phyloP scores from a whole-genome alignment of 768 basidiomycete genomes.

The Tricholoma saponaceum region DNA sequence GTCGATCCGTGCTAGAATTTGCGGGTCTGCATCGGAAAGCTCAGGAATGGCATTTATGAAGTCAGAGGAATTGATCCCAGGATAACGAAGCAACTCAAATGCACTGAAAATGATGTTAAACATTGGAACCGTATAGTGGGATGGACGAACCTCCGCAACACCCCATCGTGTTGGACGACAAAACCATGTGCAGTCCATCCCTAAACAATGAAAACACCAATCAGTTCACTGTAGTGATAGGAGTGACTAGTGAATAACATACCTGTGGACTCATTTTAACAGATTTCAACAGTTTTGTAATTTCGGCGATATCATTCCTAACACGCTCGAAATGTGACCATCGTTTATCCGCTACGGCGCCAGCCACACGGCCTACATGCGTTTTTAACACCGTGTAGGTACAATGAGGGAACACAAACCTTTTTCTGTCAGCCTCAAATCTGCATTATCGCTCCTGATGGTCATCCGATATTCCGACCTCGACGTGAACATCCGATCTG shows the following conservation, averaged over 20 bases:
- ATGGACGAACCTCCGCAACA: conserved; percentile 33
- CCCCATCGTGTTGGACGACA: conserved; percentile 41
- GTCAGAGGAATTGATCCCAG: conserved; percentile 38
- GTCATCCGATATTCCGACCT: conserved; percentile 89
- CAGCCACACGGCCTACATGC: conserved; percentile 36
- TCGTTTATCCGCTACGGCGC: conserved; percentile 41
- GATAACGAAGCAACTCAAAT: conserved; percentile 66
- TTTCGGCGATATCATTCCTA: conserved; percentile 28
- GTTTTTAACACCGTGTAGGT: background rate
- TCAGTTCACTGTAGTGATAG: background rate
- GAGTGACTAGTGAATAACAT: background rate
- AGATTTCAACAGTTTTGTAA: conserved; percentile 31
- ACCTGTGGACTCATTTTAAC: conserved; percentile 42
- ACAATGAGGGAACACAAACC: conserved; percentile 32
- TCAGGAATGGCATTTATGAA: conserved; percentile 45
- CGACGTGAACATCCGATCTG: conserved; percentile 93
- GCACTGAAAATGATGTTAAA: conserved; percentile 44
- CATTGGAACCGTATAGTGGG: background rate
- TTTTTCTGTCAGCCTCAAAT: conserved; percentile 73
- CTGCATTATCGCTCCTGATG: conserved; percentile 86
- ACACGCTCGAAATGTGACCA: conserved; percentile 36
- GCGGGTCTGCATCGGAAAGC: conserved; percentile 45
- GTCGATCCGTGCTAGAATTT: conserved; percentile 55
- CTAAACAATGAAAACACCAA: conserved; percentile 11
- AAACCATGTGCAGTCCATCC: conserved; percentile 40